Conservation (phyloP, 805 yeast genomes). For the Spathaspora hagerdaliae region DNA sequence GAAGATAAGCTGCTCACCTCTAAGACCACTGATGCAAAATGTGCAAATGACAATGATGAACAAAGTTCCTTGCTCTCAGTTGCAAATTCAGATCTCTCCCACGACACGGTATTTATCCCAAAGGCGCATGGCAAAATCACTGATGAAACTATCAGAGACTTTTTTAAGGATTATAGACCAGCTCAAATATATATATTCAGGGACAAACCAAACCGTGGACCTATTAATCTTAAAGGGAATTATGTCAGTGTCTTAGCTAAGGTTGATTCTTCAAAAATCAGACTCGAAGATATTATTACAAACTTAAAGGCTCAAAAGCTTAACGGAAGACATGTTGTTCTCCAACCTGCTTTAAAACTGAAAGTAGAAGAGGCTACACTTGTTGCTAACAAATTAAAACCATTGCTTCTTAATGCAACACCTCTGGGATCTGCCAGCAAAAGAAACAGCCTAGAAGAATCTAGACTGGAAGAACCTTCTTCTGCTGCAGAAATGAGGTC, state of each 20-base stretch:
- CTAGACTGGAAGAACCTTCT: no score
- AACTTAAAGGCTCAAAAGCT: constrained; percentile 34
- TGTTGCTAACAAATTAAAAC: constrained; percentile 10
- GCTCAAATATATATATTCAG: constrained; percentile 46
- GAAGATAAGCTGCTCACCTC: neutral
- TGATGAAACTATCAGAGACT: constrained; percentile 43
- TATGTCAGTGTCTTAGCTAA: constrained; percentile 51
- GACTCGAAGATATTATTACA: constrained; percentile 41
- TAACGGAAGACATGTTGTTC: constrained; percentile 27
- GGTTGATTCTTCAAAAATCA: constrained; percentile 34
- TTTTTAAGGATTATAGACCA: constrained; percentile 43
- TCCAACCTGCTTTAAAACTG: constrained; percentile 37
- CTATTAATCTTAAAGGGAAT: constrained; percentile 25
- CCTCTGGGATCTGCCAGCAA: no score
- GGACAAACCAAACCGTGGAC: constrained; percentile 21
- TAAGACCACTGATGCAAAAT: neutral
- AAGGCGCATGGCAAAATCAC: constrained; percentile 35
- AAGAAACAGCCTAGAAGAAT: no score
- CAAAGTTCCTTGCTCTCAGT: neutral
- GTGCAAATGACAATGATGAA: neutral
- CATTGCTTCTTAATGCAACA: neutral
- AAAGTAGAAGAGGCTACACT: constrained; percentile 43
- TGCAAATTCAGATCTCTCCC: constrained; percentile 21
- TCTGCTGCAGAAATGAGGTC: no score
- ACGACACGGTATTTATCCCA: constrained; percentile 44